Evolutionary conservation across 192 early-diverging fungal genomes (phyloP), one percentile per base, ranked within the genome.

Genomic region (Entomortierella chlamydospora): DNA sequence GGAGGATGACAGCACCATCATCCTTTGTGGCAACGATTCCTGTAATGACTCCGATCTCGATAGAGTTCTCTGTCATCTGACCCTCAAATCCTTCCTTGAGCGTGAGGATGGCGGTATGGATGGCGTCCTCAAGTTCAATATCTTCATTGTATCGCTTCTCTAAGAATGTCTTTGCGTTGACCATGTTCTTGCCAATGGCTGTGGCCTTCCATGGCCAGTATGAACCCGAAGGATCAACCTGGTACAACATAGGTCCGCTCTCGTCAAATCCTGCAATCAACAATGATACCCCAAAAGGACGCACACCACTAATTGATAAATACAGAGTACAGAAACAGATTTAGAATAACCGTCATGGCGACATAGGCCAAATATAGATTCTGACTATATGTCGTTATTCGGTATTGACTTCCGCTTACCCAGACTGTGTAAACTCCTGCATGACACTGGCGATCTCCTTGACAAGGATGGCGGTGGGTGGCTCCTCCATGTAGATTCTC

Each of bases 71-170:
- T n/a, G 91, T 97, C 94, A 99, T 96, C 72, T 93, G 92, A 30
- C 98, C 98, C 78, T 99, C 98, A 68, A 97, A 97, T n/a, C 97
- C 96, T 82, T 99, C 97, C 86, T 99, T 99, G 22, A 99, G 89
- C 29, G 98, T 99, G 59, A 99, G 86, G 70, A 98, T 98, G n/a
- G 98, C 94, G 15, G 97, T 99, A 86, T 99, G 96, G 43, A 98
- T 93, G 13, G 98, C 98, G 66, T 99, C 98, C 85, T 99, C 98
- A 29, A 98, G 89, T 83, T 98, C 97, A 87, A 99, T 95, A 29
- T 91, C 93, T 55, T 93, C 93, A 43, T 94, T 93, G 74, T 92
- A 95, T 82, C 93, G 93, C 90, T 99, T 99, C 83, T 99, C 97
- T 68, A 99, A 82, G 85, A 99, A 99, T 4, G 96, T 99, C 90